Evolutionary conservation across 78 protist genomes (phyloP).

Genomic region (Guillardia theta): DNA sequence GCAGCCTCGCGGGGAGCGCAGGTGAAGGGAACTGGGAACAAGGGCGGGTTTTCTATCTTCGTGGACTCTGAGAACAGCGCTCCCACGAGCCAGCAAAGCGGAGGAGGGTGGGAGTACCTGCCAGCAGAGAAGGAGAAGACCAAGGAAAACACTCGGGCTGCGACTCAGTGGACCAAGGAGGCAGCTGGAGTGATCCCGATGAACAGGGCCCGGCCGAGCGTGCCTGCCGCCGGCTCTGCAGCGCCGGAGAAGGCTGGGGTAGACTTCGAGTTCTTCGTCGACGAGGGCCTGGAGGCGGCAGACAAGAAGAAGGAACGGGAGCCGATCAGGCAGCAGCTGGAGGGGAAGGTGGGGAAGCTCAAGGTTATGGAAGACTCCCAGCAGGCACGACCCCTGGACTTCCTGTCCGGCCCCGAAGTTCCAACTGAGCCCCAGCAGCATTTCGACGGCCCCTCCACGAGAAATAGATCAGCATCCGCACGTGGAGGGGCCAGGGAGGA

Average conservation of each 20-base stretch:
- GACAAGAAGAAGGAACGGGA: too few species aligned
- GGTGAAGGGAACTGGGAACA: neutral
- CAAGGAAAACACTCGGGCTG: constrained; percentile 33
- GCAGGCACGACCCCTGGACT: neutral
- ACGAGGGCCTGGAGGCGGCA: neutral
- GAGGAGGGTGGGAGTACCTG: neutral
- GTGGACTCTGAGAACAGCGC: neutral
- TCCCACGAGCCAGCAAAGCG: neutral
- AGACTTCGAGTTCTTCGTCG: constrained; percentile 32
- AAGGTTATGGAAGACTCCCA: neutral
- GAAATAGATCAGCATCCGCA: neutral
- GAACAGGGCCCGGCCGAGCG: neutral
- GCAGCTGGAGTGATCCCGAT: neutral
- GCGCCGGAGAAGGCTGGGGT: constrained; percentile 28
- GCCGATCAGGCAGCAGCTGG: neutral
- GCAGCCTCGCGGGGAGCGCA: neutral
- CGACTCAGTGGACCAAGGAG: neutral
- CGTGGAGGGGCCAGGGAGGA: neutral
- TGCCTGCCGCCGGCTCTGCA: neutral
- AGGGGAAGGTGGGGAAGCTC: neutral
- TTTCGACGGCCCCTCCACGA: neutral
- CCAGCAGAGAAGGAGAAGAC: neutral
- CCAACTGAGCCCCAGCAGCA: neutral
- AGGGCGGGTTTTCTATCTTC: constrained; percentile 21
- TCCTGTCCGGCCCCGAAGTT: neutral